Percentiles rank a stretch among this genome's conserved stretches.
These are phyloP conservation scores for Parietichytrium sp. DNA, from an alignment of 108 stramenopile species.

Conservation along the genomic window DNA sequence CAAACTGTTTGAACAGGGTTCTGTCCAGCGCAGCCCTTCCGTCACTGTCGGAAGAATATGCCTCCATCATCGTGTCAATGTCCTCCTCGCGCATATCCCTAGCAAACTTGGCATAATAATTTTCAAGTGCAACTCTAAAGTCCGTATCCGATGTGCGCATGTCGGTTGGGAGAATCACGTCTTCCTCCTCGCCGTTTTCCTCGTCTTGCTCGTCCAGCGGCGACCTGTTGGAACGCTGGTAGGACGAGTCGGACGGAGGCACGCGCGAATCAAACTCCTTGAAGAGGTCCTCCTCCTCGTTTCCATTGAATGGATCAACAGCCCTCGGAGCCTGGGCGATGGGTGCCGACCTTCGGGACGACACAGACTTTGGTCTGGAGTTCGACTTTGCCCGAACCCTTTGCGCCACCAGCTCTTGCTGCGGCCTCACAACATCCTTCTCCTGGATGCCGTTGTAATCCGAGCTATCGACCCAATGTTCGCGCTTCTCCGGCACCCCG, in stretches of 20 bases:
- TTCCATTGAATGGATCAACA: not conserved
- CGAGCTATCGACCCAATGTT: not conserved
- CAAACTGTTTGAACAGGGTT: too few relatives aligned
- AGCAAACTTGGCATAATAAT: too few relatives aligned
- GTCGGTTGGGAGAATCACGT: not conserved
- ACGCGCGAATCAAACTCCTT: not conserved
- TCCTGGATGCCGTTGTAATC: not conserved
- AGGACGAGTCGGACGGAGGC: too few relatives aligned
- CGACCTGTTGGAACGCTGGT: too few relatives aligned
- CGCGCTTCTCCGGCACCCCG: not conserved
- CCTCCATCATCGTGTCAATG: too few relatives aligned
- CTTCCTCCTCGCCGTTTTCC: not conserved
- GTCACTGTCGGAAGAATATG: too few relatives aligned
- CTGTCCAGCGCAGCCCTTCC: too few relatives aligned
- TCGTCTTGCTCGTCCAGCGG: not conserved
- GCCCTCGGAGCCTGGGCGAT: not conserved
- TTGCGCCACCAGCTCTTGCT: too few relatives aligned
- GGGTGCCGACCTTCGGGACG: not conserved
- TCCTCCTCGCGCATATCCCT: too few relatives aligned
- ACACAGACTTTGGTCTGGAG: not conserved
- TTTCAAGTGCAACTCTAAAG: not conserved
- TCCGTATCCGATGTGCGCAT: not conserved
- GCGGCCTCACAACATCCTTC: too few relatives aligned
- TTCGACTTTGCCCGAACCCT: too few relatives aligned
- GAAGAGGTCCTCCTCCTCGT: not conserved